Conservation (phyloP, 2,329 filamentous ascomycete genomes). For the Coniochaeta pulveracea region DNA sequence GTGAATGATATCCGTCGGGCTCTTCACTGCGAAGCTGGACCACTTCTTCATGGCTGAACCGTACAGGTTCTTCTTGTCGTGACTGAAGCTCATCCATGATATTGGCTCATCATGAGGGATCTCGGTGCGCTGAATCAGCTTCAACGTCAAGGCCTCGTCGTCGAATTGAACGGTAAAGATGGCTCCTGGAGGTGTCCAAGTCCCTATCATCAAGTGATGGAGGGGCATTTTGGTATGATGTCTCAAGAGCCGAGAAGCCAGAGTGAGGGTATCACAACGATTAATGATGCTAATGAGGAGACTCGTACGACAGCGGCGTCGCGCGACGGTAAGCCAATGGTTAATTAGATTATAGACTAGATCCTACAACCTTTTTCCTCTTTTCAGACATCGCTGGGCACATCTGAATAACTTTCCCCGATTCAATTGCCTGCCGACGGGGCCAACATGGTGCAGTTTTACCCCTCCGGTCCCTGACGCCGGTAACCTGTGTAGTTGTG, state of each 20-base stretch:
- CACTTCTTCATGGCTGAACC: slow-evolving; percentile 91
- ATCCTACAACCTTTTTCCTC: background rate
- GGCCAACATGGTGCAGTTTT: background rate
- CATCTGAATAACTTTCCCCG: background rate
- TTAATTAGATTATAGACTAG: background rate
- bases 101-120: slow-evolving; percentile 80
- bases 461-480: slow-evolving; percentile 4
- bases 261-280: no score
- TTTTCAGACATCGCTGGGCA: slow-evolving; percentile 6
- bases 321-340: background rate
- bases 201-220: slow-evolving; percentile 86
- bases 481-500: slow-evolving; percentile 3
- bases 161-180: slow-evolving; percentile 87
- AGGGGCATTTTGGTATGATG: slow-evolving; percentile 47
- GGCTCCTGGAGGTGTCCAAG: slow-evolving; percentile 80
- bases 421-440: background rate
- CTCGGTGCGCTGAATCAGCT: slow-evolving; percentile 67
- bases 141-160: slow-evolving; percentile 64
- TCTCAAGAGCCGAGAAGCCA: background rate
- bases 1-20: slow-evolving; percentile 65
- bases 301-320: background rate
- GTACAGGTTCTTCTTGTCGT: slow-evolving; percentile 74
- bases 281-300: no score
- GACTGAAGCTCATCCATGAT: slow-evolving; percentile 88
- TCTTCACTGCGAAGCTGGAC: slow-evolving; percentile 69